phyloP scores from a whole-genome alignment of 805 yeast species.

The Wickerhamomyces bovis region DNA sequence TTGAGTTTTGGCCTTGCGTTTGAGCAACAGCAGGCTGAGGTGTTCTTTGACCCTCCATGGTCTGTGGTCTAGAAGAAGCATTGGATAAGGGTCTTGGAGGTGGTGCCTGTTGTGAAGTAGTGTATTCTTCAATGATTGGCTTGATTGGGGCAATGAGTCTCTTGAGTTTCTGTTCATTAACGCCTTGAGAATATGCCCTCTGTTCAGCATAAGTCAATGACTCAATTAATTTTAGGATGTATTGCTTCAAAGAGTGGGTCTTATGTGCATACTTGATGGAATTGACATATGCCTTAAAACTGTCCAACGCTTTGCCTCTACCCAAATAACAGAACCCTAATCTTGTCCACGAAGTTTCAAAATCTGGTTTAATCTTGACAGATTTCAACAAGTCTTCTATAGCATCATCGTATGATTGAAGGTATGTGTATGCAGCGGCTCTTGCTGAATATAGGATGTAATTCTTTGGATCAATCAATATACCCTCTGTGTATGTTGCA shows the following conservation, averaged over 20 bases:
- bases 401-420: conserved; percentile 31
- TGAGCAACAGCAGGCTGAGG: not conserved
- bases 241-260: conserved; percentile 9
- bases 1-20: not conserved
- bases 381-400: conserved; percentile 30
- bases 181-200: conserved; percentile 15
- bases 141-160: not conserved
- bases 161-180: conserved; percentile 3
- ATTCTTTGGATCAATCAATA: conserved; percentile 27
- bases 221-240: conserved; percentile 11
- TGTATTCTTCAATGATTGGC: not conserved
- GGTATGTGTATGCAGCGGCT: conserved; percentile 33
- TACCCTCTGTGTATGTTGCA: conserved; percentile 31
- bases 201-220: conserved; percentile 14
- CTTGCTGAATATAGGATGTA: conserved; percentile 32
- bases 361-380: conserved; percentile 26
- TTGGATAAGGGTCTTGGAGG: not conserved
- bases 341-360: conserved; percentile 34
- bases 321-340: conserved; percentile 31
- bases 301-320: conserved; percentile 31
- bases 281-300: conserved; percentile 31
- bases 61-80: not conserved
- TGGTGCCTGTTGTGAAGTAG: not conserved
- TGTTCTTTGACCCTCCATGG: not conserved
- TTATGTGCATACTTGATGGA: conserved; percentile 24